Base-by-base conservation (phyloP, 1,139 yeast genomes). In the Taphrina communis region DNA sequence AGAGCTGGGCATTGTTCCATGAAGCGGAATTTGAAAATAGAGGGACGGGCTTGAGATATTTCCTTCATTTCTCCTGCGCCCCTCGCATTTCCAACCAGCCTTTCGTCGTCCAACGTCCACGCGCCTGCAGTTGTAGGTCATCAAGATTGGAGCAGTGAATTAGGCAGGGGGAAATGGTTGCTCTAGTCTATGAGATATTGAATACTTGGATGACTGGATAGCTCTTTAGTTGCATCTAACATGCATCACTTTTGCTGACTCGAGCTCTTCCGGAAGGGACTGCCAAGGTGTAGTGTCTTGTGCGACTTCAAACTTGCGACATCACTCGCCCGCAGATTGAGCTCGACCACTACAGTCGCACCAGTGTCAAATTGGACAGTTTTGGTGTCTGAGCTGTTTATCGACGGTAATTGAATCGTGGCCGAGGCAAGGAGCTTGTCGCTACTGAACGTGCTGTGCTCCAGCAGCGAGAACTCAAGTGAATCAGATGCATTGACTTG, bases 361-460 rank as follows among this genome's bases (percentile, higher is more conserved):
- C 53, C 62, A 31, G 17, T 58, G 62, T 58, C 62, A 25, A 58
- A 44, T 44, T 21, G 41, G 6, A 44, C 53, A 19, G 46, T 39
- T 25, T 9, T 42, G 17, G 25, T 46, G 14, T 44, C 35, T 11
- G 35, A 12, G 14, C 42, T 21, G 2, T n/a, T 35, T 7, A n/a
- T 17, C 11, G 17, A 74, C 1, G 73, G 57, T 39, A 80, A 68
- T 5, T 73, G 70, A 25, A 80, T 65, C 1, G 77, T 68, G 6
- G 85, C 86, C 66, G 82, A 82, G 17, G 90, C 96, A 63, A 91
- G 72, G 67, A 85, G 89, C 57, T 82, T 82, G 72, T 85, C 87
- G 75, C 89, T 87, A 56, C 96, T 94, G 74, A 93, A 84, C 2
- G 86, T 84, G 77, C 89, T 96, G 76, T 86, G 89, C 65, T 88